Base-by-base conservation (phyloP, 306 rosid species). In the Malus sieversii region DNA sequence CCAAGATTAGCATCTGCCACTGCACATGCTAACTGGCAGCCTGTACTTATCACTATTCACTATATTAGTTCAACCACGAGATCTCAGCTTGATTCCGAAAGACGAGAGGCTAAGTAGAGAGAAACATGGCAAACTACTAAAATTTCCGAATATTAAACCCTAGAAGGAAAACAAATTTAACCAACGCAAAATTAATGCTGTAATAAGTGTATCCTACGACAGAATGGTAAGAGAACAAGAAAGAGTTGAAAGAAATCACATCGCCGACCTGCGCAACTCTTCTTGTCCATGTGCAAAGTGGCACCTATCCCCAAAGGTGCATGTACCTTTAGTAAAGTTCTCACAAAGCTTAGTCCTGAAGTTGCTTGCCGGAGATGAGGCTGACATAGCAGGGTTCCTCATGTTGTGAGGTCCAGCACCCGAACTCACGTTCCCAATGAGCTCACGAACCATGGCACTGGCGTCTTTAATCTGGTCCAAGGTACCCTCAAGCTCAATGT, bases 291-390 rank as follows among this genome's bases (percentile, higher is more conserved):
- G 98, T 2, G 97, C 98, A 67, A 93, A 93, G 79, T 90, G 96
- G 71, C 98, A 93, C 81, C 89, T 86, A 2, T 93, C 98, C 52
- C 98, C 96, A 58, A 93, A 90, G 35, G 97, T 89, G 90, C 98
- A 93, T 46, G 88, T 70, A 40, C 97, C 91, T 68, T 93, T 89
- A 3, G 87, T 30, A 69, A 87, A 90, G 65, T 89, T 89, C 42
- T 89, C 97, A 70, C 98, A 93, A 22, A 90, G 75, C 80, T 89
- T 93, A 15, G 97, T 93, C 90, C 88, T 93, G 71, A 90, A 90
- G 84, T 86, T 89, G 87, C 73, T 82, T 15, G 74, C 75, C 1
- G 82, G 57, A 12, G 66, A 82, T 4, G 84, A 75, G n/a, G 66
- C 78, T 16, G 83, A 85, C 38, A 68, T n/a, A 2, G 59, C 52